These are phyloP conservation scores for Phytophthora litchii DNA, from an alignment of 352 stramenopile species.

Conservation along the genomic window DNA sequence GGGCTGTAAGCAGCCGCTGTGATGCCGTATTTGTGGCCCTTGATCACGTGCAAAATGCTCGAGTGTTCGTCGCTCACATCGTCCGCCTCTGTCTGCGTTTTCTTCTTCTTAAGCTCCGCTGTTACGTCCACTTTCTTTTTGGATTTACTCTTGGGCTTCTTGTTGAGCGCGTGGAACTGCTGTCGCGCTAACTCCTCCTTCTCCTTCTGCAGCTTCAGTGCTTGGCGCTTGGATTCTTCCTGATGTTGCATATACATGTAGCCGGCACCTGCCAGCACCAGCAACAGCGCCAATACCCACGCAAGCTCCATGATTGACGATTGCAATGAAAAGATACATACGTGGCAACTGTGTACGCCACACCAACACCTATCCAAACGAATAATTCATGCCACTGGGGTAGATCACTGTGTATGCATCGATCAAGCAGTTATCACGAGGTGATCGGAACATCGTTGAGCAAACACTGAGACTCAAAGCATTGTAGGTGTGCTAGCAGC, in stretches of 20 bases:
- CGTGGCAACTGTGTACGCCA: conserved; percentile 13
- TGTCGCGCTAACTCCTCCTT: conserved; percentile 58
- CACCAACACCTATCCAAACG: conserved; percentile 9
- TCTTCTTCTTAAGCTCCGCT: conserved; percentile 73
- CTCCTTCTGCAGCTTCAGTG: conserved; percentile 45
- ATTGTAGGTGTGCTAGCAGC: no score
- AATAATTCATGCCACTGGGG: neutral
- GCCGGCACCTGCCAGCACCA: conserved; percentile 54
- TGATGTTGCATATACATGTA: conserved; percentile 70
- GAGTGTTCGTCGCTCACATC: conserved; percentile 42
- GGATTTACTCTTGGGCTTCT: conserved; percentile 66
- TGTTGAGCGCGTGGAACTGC: conserved; percentile 49
- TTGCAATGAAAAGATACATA: conserved; percentile 31
- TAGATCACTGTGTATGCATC: no score
- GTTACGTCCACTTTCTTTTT: conserved; percentile 76
- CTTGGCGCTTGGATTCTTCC: conserved; percentile 49
- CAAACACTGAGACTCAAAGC: no score
- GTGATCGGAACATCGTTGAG: no score
- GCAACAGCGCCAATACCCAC: conserved; percentile 65
- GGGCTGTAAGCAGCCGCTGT: conserved; percentile 74
- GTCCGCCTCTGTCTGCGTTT: conserved; percentile 13
- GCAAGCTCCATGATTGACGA: conserved; percentile 35
- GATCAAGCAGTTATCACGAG: no score
- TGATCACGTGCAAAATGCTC: conserved; percentile 53
- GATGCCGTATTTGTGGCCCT: conserved; percentile 74